Percentiles rank a stretch among this genome's conserved stretches.
Conservation (phyloP, 805 yeast genomes). For the Tetrapisispora taiwanensis region DNA sequence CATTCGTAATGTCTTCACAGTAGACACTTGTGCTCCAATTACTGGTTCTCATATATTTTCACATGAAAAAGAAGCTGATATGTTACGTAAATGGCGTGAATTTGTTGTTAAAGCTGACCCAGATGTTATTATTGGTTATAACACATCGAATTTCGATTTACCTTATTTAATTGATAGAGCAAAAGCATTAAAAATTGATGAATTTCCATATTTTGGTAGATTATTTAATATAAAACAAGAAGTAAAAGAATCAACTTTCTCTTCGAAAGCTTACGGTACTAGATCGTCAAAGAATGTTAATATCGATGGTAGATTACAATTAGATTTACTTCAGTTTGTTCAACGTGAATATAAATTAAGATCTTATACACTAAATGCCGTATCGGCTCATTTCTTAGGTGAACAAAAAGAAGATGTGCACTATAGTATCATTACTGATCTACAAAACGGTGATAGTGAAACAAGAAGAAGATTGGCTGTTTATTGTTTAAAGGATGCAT, state of each 20-base stretch:
- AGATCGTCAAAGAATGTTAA: conserved; percentile 85
- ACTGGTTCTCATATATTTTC: conserved; percentile 87
- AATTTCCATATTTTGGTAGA: conserved; percentile 84
- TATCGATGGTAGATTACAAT: conserved; percentile 91
- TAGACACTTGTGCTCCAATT: conserved; percentile 82
- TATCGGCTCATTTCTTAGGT: conserved; percentile 82
- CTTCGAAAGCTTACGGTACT: conserved; percentile 94
- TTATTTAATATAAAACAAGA: conserved; percentile 59
- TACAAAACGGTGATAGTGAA: conserved; percentile 86
- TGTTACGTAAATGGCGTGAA: conserved; percentile 79
- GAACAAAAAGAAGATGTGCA: conserved; percentile 98
- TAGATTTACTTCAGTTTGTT: conserved; percentile 83
- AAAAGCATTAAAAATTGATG: conserved; percentile 46
- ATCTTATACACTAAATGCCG: conserved; percentile 90
- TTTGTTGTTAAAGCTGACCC: conserved; percentile 83
- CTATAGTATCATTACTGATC: conserved; percentile 88
- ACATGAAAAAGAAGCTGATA: conserved; percentile 62
- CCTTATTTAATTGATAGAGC: conserved; percentile 91
- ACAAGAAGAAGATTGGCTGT: conserved; percentile 93
- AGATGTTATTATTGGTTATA: conserved; percentile 94
- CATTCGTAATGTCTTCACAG: conserved; percentile 88
- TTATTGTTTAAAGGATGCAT: conserved; percentile 94
- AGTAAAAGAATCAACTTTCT: conserved; percentile 69
- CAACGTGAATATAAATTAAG: conserved; percentile 93
- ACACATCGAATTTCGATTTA: conserved; percentile 86